Evolutionary conservation across 1,139 yeast genomes (phyloP), one percentile per base, ranked within the genome.

Genomic region (Scheffersomyces segobiensis): DNA sequence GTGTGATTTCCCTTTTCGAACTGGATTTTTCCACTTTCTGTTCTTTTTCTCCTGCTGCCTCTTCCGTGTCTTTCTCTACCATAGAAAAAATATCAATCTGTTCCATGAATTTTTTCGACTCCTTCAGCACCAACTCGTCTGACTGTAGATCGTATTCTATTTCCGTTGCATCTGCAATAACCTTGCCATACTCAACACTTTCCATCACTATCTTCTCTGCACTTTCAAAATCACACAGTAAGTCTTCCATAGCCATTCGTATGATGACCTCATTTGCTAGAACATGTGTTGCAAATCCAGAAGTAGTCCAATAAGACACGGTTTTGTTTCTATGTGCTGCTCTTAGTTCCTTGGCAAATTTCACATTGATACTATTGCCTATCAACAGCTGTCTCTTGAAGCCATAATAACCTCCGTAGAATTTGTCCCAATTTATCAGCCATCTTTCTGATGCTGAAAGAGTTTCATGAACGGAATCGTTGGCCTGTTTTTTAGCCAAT

Each of bases 341-440:
- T 8, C 67, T 57, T 10, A 85, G 65, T 50, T 75, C 65, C 1
- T 66, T 60, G 50, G 68, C 62, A 65, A 64, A 78, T 53, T 69
- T 62, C 32, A 71, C 62, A 49, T 71, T 60, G 52, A 83, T 77
- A 58, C 71, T 62, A 32, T 70, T 68, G 0, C 88, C 82, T 1
- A 88, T 79, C 18, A 75, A 69, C 57, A 81, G 76, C 62, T 88
- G 91, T 56, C 92, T 73, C 59, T 79, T 77, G 50, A 82, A 71
- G 0, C 93, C 93, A 63, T 82, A 82, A 65, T 82, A 88, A 0
- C 93, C 93, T n/a, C 86, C 86, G 10, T 77, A 73, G 63, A 82
- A 87, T 24, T 69, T 64, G 17, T 71, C 64, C 75, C 87, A 80
- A 46, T 84, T 79, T 21, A 87, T 67, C 17, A 71, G 72, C 65